Conservation (phyloP, 2,329 filamentous ascomycete species). For the Pezicula rhizophila region DNA sequence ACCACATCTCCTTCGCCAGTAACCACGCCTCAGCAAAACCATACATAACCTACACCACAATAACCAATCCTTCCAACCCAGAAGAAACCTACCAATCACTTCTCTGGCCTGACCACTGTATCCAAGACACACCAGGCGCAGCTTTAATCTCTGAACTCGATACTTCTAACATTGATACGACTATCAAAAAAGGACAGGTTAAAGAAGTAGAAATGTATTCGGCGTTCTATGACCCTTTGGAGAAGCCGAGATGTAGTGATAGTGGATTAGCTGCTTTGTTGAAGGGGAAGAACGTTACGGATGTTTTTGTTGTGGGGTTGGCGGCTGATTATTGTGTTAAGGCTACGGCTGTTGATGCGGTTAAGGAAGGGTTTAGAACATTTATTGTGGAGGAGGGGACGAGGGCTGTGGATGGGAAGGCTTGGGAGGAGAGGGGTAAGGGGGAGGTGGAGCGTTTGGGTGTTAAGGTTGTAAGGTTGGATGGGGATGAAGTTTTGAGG, state of each 20-base stretch:
- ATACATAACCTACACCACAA: conserved; percentile 57
- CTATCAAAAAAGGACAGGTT: conserved; percentile 75
- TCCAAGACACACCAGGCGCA: conserved; percentile 67
- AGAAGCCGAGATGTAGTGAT: conserved; percentile 50
- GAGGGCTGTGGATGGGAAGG: conserved; percentile 58
- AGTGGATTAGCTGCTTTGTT: conserved; percentile 58
- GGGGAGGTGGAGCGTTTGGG: conserved; percentile 50
- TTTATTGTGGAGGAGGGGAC: conserved; percentile 76
- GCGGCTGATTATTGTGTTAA: conserved; percentile 89
- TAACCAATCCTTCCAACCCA: conserved; percentile 61
- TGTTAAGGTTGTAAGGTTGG: conserved; percentile 54
- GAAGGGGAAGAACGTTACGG: conserved; percentile 52
- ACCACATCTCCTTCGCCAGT: conserved; percentile 83
- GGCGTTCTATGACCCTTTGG: conserved; percentile 79
- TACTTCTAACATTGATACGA: conserved; percentile 47
- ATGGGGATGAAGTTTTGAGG: conserved; percentile 49
- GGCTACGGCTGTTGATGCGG: conserved; percentile 72
- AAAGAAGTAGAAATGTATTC: conserved; percentile 85
- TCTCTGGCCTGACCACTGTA: conserved; percentile 89
- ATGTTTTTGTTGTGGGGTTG: conserved; percentile 81
- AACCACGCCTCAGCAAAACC: conserved; percentile 67
- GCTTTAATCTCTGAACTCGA: conserved; percentile 70
- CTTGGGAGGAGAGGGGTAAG: conserved; percentile 48
- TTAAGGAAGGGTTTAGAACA: conserved; percentile 67
- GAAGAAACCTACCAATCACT: conserved; percentile 57